phyloP scores from a whole-genome alignment of 805 yeast species.

The Ogataea sp. region DNA sequence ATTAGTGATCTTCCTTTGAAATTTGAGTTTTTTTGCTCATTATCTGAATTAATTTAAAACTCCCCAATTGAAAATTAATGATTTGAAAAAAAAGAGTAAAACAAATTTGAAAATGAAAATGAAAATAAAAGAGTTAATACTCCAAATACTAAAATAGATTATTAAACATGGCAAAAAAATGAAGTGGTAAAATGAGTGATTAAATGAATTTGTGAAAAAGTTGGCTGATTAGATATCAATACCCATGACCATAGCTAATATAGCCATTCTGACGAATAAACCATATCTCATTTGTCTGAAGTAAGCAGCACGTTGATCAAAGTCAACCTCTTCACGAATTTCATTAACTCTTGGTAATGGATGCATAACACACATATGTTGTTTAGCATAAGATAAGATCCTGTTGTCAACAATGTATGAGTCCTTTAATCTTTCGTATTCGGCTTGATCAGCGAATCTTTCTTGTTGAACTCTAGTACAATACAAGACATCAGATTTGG shows the following conservation, averaged over 20 bases:
- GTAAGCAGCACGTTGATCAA: conserved; percentile 98
- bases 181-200: not conserved
- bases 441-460: conserved; percentile 69
- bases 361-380: conserved; percentile 98
- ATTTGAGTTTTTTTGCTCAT: too few relatives aligned
- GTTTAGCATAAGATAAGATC: conserved; percentile 86
- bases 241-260: conserved; percentile 96
- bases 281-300: conserved; percentile 99
- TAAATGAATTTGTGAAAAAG: not conserved
- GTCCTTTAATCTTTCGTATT: conserved; percentile 85
- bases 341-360: conserved; percentile 97
- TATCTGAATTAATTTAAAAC: not conserved
- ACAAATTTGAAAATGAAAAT: not conserved
- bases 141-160: too few relatives aligned
- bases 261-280: conserved; percentile 96
- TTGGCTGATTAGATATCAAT: conserved; percentile 77
- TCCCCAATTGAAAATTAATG: not conserved
- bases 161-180: too few relatives aligned
- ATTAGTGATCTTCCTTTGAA: not conserved
- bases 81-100: not conserved
- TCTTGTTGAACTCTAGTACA: conserved; percentile 98
- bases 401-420: conserved; percentile 88
- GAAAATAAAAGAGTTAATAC: not conserved
- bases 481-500: conserved; percentile 89
- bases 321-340: conserved; percentile 96